Percentiles rank a stretch among this genome's conserved stretches.
Conservation (phyloP, 179 eudicot genomes). For the Gypsophila paniculata region DNA sequence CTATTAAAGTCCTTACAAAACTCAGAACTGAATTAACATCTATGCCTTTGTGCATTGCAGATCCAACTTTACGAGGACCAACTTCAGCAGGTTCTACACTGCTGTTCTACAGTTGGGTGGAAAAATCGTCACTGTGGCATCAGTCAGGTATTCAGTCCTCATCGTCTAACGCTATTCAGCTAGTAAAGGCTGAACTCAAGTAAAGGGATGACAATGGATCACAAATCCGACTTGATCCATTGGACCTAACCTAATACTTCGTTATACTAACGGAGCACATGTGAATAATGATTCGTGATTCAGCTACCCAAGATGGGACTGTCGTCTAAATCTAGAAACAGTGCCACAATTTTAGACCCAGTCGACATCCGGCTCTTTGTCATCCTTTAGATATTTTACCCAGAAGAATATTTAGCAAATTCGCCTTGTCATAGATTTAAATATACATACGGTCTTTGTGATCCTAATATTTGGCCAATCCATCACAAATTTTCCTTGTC, state of each 20-base stretch:
- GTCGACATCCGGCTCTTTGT: neutral
- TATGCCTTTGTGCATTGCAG: constrained; percentile 15
- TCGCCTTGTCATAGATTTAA: neutral
- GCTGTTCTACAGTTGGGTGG: constrained; percentile 25
- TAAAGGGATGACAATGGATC: too few species aligned
- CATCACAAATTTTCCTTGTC: neutral
- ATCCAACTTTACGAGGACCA: constrained; percentile 34
- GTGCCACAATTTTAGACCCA: too few species aligned
- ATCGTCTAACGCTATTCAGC: neutral
- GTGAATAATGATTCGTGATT: too few species aligned
- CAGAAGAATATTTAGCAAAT: neutral
- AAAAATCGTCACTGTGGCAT: constrained; percentile 27
- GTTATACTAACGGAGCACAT: too few species aligned
- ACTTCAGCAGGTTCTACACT: constrained; percentile 37
- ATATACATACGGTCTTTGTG: too few species aligned
- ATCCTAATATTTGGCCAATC: too few species aligned
- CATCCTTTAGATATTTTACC: neutral
- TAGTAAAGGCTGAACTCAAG: neutral
- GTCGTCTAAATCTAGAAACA: too few species aligned
- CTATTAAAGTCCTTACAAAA: neutral
- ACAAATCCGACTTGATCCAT: too few species aligned
- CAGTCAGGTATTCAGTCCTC: constrained; percentile 30
- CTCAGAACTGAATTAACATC: neutral
- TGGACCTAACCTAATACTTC: too few species aligned
- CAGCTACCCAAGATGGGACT: too few species aligned